Percentiles rank a stretch among this genome's conserved stretches.
These are phyloP conservation scores for Berberis vulgaris DNA, from an alignment of 164 flowering plant species.

Conservation along the genomic window DNA sequence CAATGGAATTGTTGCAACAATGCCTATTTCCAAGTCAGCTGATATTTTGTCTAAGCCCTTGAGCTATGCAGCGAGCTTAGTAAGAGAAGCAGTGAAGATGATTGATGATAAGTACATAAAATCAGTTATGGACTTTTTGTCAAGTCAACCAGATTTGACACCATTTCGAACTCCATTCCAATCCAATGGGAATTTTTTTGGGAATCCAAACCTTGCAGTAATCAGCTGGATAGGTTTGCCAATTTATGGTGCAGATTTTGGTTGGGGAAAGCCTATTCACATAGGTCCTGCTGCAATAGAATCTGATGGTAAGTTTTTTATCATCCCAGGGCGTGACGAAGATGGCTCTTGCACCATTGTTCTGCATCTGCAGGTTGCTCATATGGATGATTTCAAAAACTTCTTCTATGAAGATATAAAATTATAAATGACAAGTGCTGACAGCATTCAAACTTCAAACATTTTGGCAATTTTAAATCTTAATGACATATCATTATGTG, in stretches of 20 bases:
- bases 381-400: constrained; percentile 34
- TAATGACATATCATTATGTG: too few species aligned
- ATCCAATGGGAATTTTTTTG: constrained; percentile 8
- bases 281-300: constrained; percentile 32
- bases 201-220: constrained; percentile 27
- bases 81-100: constrained; percentile 4
- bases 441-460: too few species aligned
- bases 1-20: not conserved
- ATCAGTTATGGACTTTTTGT: constrained; percentile 5
- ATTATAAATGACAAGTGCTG: too few species aligned
- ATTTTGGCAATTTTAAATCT: too few species aligned
- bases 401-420: constrained; percentile 18
- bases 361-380: constrained; percentile 24
- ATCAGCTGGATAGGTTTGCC: constrained; percentile 31
- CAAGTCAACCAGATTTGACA: constrained; percentile 7
- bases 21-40: not conserved
- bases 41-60: not conserved
- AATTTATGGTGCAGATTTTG: constrained; percentile 24
- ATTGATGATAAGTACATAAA: constrained; percentile 1
- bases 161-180: not conserved
- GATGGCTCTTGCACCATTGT: constrained; percentile 37
- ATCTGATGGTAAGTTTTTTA: constrained; percentile 27
- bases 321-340: constrained; percentile 23
- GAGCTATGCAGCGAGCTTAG: not conserved
- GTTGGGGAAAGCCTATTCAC: constrained; percentile 43